Evolutionary conservation across 768 basidiomycete species (phyloP), one percentile per base, ranked within the genome.

Genomic region (Cystobasidium onofrii): DNA sequence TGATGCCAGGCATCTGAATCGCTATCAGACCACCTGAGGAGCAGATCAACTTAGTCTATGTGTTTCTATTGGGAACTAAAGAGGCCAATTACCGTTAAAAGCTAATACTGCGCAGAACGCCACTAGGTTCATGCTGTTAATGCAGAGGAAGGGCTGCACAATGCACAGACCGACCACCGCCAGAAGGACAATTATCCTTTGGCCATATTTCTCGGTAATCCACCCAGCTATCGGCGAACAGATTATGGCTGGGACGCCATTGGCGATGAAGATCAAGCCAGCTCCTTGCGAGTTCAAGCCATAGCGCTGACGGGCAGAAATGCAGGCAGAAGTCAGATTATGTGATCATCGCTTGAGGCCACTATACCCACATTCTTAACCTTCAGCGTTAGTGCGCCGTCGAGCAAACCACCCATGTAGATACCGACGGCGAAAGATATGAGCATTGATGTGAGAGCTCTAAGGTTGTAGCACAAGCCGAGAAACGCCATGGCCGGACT

Each of bases 261-360:
- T 57, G 20, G 69, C 69, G 18, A 71, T 71, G 69, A 71, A 71
- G 36, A 71, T 44, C 18, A 71, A 44, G 15, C 69, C 69, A 23
- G 69, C 69, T 34, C 69, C 69, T 39, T 33, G 20, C 69, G 69
- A 60, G 27, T 55, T 61, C 9, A 71, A 29, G 20, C 69, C 69
- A 25, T 71, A 71, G 27, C 69, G 69, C 54, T 71, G 39, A 25
- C 12, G n/a, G n/a, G n/a, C n/a, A n/a, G n/a, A n/a, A n/a, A n/a
- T n/a, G n/a, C n/a, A n/a, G n/a, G n/a, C n/a, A n/a, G n/a, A n/a
- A n/a, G n/a, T n/a, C n/a, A n/a, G n/a, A n/a, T n/a, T n/a, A n/a
- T n/a, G n/a, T n/a, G n/a, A n/a, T n/a, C n/a, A n/a, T n/a, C n/a
- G n/a, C n/a, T n/a, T n/a, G n/a, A n/a, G n/a, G n/a, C n/a, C n/a